Conservation (phyloP, 2,329 filamentous ascomycete species). For the Penicillium oxalicum region DNA sequence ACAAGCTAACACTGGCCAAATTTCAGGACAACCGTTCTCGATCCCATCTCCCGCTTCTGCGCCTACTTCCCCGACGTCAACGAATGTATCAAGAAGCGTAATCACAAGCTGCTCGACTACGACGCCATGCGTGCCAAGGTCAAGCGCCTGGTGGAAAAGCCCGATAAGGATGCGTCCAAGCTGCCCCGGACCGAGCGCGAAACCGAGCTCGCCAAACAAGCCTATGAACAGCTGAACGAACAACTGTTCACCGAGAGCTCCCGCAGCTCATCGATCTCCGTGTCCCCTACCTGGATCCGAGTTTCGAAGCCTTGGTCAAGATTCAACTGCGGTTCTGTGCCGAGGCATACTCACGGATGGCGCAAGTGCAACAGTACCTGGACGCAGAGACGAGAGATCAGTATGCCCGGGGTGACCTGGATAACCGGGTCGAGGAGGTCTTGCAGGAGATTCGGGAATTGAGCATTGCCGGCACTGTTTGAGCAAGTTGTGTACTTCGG, state of each 20-base stretch:
- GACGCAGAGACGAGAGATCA: slow-evolving; percentile 93
- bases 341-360: slow-evolving; percentile 95
- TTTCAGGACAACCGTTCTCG: slow-evolving; percentile 75
- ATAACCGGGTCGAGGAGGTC: slow-evolving; percentile 88
- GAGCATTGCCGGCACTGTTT: slow-evolving; percentile 77
- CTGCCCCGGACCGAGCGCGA: slow-evolving; percentile 94
- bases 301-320: slow-evolving; percentile 96
- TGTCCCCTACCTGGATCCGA: slow-evolving; percentile 93
- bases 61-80: slow-evolving; percentile 99
- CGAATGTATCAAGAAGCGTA: slow-evolving; percentile 98
- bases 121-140: slow-evolving; percentile 92
- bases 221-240: slow-evolving; percentile 96
- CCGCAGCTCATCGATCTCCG: slow-evolving; percentile 94
- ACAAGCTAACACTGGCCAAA: not conserved
- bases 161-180: slow-evolving; percentile 96
- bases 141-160: slow-evolving; percentile 95
- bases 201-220: slow-evolving; percentile 83
- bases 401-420: slow-evolving; percentile 88
- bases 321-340: slow-evolving; percentile 97
- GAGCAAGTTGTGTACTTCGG: slow-evolving; percentile 5
- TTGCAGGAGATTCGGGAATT: slow-evolving; percentile 94
- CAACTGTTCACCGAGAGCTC: slow-evolving; percentile 87
- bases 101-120: slow-evolving; percentile 97
- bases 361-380: slow-evolving; percentile 96
- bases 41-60: slow-evolving; percentile 93